phyloP scores from a whole-genome alignment of 768 basidiomycete genomes.

The Lactifluus piperatus region DNA sequence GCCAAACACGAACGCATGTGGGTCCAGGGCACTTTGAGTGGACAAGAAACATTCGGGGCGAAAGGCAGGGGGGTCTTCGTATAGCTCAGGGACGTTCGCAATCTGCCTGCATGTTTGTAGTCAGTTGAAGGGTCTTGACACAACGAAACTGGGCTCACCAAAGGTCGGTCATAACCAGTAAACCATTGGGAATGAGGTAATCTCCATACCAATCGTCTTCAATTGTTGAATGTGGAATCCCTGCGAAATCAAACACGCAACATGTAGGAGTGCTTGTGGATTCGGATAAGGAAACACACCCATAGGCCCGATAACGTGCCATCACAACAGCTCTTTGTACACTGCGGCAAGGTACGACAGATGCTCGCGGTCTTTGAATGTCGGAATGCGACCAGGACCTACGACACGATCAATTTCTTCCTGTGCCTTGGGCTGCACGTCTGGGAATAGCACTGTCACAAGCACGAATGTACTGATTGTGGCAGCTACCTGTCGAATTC shows the following conservation, averaged over 20 bases:
- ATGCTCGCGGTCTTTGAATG: constrained; percentile 10
- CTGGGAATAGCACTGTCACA: constrained; percentile 21
- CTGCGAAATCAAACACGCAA: not conserved
- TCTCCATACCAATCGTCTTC: constrained; percentile 19
- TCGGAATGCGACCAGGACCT: constrained; percentile 19
- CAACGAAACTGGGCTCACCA: constrained; percentile 12
- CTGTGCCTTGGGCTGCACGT: constrained; percentile 22
- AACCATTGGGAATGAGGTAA: constrained; percentile 23
- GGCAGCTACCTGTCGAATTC: constrained; percentile 8
- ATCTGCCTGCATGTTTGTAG: not conserved
- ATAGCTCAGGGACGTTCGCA: constrained; percentile 7
- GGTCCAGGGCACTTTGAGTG: constrained; percentile 3
- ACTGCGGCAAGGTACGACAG: constrained; percentile 24
- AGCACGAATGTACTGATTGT: constrained; percentile 18
- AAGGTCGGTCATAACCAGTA: constrained; percentile 18
- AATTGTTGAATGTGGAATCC: constrained; percentile 3
- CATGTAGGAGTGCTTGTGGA: not conserved
- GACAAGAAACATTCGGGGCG: constrained; percentile 19
- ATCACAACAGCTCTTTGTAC: constrained; percentile 23
- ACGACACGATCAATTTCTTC: constrained; percentile 22
- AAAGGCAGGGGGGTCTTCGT: constrained; percentile 17
- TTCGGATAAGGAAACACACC: not conserved
- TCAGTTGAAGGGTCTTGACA: not conserved
- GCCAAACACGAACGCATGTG: constrained; percentile 13
- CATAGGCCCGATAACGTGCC: constrained; percentile 20